These are phyloP conservation scores for Pythium folliculosum DNA, from an alignment of 352 stramenopile genomes.

Conservation along the genomic window DNA sequence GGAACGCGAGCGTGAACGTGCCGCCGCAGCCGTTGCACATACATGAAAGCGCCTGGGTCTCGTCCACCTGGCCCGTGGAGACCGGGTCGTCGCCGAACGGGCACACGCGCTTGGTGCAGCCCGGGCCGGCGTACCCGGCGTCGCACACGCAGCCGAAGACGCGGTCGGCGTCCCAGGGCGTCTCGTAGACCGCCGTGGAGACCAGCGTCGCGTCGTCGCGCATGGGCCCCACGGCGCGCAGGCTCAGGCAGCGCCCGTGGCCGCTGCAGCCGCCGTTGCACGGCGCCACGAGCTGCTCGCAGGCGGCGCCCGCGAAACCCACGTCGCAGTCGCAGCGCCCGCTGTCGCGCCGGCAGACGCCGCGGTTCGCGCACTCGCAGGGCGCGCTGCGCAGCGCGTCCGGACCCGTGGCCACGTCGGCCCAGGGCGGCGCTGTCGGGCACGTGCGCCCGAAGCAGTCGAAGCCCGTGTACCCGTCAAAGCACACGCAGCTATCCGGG, in stretches of 20 bases:
- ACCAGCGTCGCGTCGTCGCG: conserved; percentile 70
- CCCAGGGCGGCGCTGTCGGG: conserved; percentile 64
- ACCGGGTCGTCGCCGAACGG: conserved; percentile 86
- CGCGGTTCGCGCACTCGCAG: conserved; percentile 72
- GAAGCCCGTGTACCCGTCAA: conserved; percentile 81
- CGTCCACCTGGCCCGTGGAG: conserved; percentile 69
- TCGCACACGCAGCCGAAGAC: conserved; percentile 91
- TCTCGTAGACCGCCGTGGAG: conserved; percentile 52
- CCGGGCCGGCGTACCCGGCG: conserved; percentile 82
- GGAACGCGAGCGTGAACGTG: conserved; percentile 65
- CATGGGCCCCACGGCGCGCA: conserved; percentile 49
- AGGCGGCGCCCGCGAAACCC: conserved; percentile 70
- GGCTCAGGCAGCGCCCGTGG: conserved; percentile 88
- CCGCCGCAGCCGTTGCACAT: conserved; percentile 55
- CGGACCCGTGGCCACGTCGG: conserved; percentile 45
- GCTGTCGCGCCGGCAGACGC: conserved; percentile 70
- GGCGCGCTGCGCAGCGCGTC: conserved; percentile 46
- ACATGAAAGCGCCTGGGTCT: conserved; percentile 82
- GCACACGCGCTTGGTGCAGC: conserved; percentile 86
- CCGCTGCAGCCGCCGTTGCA: conserved; percentile 87
- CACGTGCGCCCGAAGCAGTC: conserved; percentile 86
- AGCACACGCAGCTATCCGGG: conserved; percentile 88
- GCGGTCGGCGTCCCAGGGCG: conserved; percentile 82
- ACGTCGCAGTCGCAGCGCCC: conserved; percentile 82
- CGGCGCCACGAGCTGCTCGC: conserved; percentile 50